A percentile compares a stretch with the other conserved stretches of the same genome.
Conservation (phyloP, 23 red algal species). For the Chondrus crispus region DNA sequence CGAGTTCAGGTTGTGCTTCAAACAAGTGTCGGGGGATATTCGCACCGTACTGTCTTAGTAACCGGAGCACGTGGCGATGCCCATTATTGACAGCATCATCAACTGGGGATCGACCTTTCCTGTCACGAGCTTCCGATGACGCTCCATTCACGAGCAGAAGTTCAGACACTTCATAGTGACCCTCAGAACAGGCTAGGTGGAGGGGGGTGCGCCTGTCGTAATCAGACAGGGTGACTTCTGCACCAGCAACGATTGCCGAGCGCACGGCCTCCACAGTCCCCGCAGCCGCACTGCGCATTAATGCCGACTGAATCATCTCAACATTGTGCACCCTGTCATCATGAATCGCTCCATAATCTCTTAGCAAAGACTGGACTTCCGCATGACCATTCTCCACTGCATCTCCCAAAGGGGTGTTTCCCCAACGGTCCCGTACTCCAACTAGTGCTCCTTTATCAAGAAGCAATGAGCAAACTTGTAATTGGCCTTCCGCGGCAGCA, state of each 20-base stretch:
- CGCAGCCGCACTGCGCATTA: constrained; percentile 77
- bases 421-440: constrained; percentile 83
- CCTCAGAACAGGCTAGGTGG: constrained; percentile 92
- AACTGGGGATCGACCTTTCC: constrained; percentile 82
- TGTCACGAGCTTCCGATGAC: constrained; percentile 54
- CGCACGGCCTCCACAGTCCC: constrained; percentile 61
- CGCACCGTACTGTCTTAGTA: constrained; percentile 72
- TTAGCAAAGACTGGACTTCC: constrained; percentile 43
- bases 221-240: constrained; percentile 60
- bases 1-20: constrained; percentile 32
- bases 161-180: constrained; percentile 76
- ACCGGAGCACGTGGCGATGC: constrained; percentile 44
- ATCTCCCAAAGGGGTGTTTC: constrained; percentile 82
- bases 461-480: constrained; percentile 58
- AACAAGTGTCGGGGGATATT: constrained; percentile 45
- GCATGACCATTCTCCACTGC: constrained; percentile 70
- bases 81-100: constrained; percentile 87
- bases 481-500: constrained; percentile 81
- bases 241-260: constrained; percentile 64
- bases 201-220: constrained; percentile 91
- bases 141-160: constrained; percentile 86
- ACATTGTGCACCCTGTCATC: constrained; percentile 10
- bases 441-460: constrained; percentile 83
- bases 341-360: background rate
- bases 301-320: constrained; percentile 44